phyloP scores from a whole-genome alignment of 495 filamentous ascomycete species.

The Neurospora sp. region DNA sequence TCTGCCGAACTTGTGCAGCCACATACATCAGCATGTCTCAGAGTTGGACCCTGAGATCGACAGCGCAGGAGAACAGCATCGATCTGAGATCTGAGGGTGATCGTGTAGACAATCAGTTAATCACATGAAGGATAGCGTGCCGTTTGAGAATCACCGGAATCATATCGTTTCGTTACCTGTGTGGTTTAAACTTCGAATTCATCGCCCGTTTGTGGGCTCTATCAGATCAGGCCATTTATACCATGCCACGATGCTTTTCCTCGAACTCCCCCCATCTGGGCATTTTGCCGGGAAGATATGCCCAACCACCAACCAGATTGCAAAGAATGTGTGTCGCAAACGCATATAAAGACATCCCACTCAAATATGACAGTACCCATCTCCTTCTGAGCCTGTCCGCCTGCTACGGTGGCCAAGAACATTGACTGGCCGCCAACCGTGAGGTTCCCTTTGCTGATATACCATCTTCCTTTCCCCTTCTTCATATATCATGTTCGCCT shows the following conservation, averaged over 20 bases:
- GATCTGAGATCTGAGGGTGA: background rate
- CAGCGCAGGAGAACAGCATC: background rate
- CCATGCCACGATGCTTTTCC: background rate
- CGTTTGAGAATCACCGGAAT: background rate
- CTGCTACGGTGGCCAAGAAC: background rate
- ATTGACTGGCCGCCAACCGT: background rate
- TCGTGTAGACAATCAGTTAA: background rate
- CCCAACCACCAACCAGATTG: background rate
- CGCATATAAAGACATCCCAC: background rate
- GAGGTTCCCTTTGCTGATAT: background rate
- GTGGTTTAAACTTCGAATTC: background rate
- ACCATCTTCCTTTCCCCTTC: background rate
- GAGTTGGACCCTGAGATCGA: background rate
- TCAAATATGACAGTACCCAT: background rate
- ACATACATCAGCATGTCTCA: background rate
- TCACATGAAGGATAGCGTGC: background rate
- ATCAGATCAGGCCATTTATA: background rate
- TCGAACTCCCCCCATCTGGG: background rate
- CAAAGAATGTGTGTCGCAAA: background rate
- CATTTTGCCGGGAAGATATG: background rate
- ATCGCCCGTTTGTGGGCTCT: background rate
- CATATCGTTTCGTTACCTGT: background rate
- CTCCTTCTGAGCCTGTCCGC: background rate
- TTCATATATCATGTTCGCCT: background rate
- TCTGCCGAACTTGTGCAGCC: background rate